Evolutionary conservation across 169 alveolate genomes (phyloP).

Genomic region (Cryptosporidium ubiquitum): DNA sequence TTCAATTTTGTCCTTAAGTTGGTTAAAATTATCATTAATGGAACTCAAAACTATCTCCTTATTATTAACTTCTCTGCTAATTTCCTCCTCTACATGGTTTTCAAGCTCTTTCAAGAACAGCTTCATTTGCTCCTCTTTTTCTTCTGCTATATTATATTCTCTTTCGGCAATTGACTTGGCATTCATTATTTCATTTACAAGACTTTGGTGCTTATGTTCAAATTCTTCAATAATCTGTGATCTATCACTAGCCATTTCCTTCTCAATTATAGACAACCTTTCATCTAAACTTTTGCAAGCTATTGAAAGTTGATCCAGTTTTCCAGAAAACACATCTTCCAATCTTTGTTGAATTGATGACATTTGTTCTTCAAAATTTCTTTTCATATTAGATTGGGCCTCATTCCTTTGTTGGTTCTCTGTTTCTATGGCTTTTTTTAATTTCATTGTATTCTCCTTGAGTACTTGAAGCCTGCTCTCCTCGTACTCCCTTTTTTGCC

Average conservation of each 20-base stretch:
- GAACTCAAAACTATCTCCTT: slow-evolving; percentile 19
- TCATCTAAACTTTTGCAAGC: slow-evolving; percentile 71
- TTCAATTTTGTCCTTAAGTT: slow-evolving; percentile 56
- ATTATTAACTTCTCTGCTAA: slow-evolving; percentile 28
- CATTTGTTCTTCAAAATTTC: slow-evolving; percentile 53
- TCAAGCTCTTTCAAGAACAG: slow-evolving; percentile 54
- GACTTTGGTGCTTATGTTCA: slow-evolving; percentile 48
- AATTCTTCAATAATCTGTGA: slow-evolving; percentile 55
- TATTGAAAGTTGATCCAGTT: slow-evolving; percentile 68
- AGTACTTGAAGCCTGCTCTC: slow-evolving; percentile 53
- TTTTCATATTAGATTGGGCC: slow-evolving; percentile 19
- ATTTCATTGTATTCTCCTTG: slow-evolving; percentile 56
- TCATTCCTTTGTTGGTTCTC: slow-evolving; percentile 69
- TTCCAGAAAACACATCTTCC: slow-evolving; percentile 55
- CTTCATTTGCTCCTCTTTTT: slow-evolving; percentile 63
- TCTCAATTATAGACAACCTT: slow-evolving; percentile 42
- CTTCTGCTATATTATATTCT: slow-evolving; percentile 69
- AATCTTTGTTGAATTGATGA: slow-evolving; percentile 32
- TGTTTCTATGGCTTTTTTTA: slow-evolving; percentile 55
- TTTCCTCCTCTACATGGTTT: slow-evolving; percentile 50
- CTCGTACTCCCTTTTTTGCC: slow-evolving; percentile 73
- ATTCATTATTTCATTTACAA: slow-evolving; percentile 57
- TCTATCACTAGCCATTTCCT: slow-evolving; percentile 41
- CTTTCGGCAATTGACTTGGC: slow-evolving; percentile 71
- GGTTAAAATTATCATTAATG: slow-evolving; percentile 24